phyloP scores from a whole-genome alignment of 441 rosid species.

The Mallotus repandus region DNA sequence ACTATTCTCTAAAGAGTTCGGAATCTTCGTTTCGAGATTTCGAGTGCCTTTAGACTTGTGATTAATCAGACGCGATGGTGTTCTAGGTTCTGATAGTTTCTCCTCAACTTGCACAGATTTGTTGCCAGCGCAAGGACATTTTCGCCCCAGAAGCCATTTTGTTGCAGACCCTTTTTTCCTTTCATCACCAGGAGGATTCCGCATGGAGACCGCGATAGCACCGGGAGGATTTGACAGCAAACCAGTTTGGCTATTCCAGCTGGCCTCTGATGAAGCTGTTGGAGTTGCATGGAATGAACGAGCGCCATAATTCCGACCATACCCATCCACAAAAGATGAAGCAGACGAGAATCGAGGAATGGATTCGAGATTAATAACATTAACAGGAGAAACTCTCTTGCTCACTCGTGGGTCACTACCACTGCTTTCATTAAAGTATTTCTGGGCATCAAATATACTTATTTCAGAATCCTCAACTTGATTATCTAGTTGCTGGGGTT shows the following conservation, averaged over 20 bases:
- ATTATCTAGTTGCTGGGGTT: constrained; percentile 23
- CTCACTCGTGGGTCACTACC: constrained; percentile 29
- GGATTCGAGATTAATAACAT: constrained; percentile 19
- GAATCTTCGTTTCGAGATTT: constrained; percentile 9
- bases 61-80: constrained; percentile 22
- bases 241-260: constrained; percentile 92
- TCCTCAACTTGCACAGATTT: constrained; percentile 80
- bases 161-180: constrained; percentile 24
- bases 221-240: constrained; percentile 62
- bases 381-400: constrained; percentile 40
- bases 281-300: constrained; percentile 62
- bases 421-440: constrained; percentile 60
- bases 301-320: constrained; percentile 36
- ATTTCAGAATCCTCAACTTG: constrained; percentile 52
- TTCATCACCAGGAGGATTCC: constrained; percentile 23
- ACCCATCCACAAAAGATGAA: constrained; percentile 43
- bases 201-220: constrained; percentile 37
- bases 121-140: constrained; percentile 77
- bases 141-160: constrained; percentile 61
- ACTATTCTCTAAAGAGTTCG: constrained; percentile 5
- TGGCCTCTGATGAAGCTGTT: constrained; percentile 81
- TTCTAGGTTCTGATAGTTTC: constrained; percentile 38
- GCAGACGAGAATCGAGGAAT: constrained; percentile 59
- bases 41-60: neutral
- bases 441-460: constrained; percentile 81